Percentiles rank a stretch among this genome's conserved stretches.
These are phyloP conservation scores for Colletotrichum simmondsii DNA, from an alignment of 2,329 filamentous ascomycete genomes.

Conservation along the genomic window DNA sequence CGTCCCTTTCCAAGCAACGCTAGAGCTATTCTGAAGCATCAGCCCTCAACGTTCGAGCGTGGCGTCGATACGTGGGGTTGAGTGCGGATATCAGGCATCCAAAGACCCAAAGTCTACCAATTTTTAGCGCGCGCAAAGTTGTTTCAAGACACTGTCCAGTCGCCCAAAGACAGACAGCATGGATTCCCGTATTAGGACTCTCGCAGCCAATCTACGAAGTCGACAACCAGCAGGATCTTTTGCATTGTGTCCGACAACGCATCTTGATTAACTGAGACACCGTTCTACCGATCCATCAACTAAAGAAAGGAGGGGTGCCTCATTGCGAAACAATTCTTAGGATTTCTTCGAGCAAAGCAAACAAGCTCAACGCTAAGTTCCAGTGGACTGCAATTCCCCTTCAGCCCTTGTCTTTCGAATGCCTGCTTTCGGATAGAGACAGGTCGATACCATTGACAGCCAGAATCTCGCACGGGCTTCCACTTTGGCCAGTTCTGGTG, in stretches of 20 bases:
- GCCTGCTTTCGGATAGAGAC: not conserved
- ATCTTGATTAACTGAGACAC: conserved; percentile 16
- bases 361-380: conserved; percentile 32
- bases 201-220: not conserved
- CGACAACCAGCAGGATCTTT: not conserved
- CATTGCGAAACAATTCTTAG: not conserved
- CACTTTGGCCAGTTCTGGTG: not conserved
- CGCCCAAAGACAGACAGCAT: conserved; percentile 22
- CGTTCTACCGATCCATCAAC: not conserved
- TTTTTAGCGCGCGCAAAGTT: conserved; percentile 22
- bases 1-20: not conserved
- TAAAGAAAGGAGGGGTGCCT: not conserved
- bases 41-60: conserved; percentile 20
- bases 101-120: not conserved
- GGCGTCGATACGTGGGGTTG: not conserved
- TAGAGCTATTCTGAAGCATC: conserved; percentile 16
- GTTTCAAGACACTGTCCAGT: conserved; percentile 23
- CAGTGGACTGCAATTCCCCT: not conserved
- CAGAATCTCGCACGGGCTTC: not conserved
- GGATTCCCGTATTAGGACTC: not conserved
- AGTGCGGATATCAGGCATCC: not conserved
- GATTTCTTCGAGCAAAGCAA: conserved; percentile 1
- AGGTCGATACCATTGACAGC: not conserved
- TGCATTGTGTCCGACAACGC: not conserved
- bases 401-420: not conserved